Evolutionary conservation across 495 filamentous ascomycete species (phyloP), one percentile per base, ranked within the genome.

Genomic region (Penicillium salamii): DNA sequence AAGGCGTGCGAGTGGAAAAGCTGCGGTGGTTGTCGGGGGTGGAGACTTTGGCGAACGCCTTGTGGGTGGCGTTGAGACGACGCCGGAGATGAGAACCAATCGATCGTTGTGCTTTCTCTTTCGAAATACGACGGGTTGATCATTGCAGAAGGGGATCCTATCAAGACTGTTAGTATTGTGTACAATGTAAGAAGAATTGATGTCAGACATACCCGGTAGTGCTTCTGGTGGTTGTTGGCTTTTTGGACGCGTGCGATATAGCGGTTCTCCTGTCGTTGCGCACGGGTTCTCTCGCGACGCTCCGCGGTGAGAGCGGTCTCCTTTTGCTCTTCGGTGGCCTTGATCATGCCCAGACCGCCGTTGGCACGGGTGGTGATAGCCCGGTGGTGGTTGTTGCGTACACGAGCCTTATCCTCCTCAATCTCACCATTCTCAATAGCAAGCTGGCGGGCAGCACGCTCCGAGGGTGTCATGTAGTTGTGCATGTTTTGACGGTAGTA

Each of bases 401-500:
- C 63, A 24, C 64, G 63, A 11, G 66, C 52, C 52, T 60, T 43
- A 12, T 69, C 67, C 4, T 61, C 76, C 52, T 65, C 73, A 65
- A 71, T 80, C 73, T 61, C 78, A 18, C 72, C 71, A 45, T 77
- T 73, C 28, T 69, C 67, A 48, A 76, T 78, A 17, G 69, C 70
- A 40, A 76, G 67, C 50, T 73, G 65, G 34, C 71, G 69, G 12
- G 61, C 62, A 14, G 60, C 59, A n/a, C 70, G 64, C 63, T 95
- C 90, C 13, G 81, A 80, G 0, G 81, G 66, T 5, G 84, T 80
- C 3, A 88, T 89, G 69, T 95, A 80, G 66, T 77, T 86, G 73
- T 89, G 86, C 28, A 97, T 74, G 69, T 97, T 97, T 72, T 98
- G 93, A 41, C 90, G 87, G 69, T 83, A 98, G 69, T 96, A 97